Conservation (phyloP, 2,329 filamentous ascomycete species). For the Exophiala phaeomuriformis region DNA sequence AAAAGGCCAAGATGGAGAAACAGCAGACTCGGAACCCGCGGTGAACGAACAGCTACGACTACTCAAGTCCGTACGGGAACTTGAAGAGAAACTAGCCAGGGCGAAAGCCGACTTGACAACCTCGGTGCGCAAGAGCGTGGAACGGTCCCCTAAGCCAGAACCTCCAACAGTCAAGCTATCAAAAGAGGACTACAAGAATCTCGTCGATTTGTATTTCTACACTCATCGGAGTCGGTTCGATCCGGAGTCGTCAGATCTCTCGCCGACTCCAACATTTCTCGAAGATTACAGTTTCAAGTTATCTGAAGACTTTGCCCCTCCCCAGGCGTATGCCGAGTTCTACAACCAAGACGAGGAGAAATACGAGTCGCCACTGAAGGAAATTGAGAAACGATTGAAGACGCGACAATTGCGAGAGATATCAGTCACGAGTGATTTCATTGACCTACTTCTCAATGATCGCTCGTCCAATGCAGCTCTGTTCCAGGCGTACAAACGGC, state of each 20-base stretch:
- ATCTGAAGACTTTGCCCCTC: slow-evolving; percentile 24
- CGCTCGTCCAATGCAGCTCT: slow-evolving; percentile 43
- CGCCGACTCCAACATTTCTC: slow-evolving; percentile 24
- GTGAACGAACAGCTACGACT: slow-evolving; percentile 22
- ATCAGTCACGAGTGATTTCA: slow-evolving; percentile 27
- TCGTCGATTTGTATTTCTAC: slow-evolving; percentile 43
- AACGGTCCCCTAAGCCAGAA: background rate
- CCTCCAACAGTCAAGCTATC: slow-evolving; percentile 29
- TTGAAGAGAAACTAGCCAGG: slow-evolving; percentile 25
- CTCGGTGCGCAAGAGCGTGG: slow-evolving; percentile 5
- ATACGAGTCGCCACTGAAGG: slow-evolving; percentile 27
- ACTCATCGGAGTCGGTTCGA: slow-evolving; percentile 28
- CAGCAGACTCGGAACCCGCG: slow-evolving; percentile 16
- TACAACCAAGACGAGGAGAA: slow-evolving; percentile 18
- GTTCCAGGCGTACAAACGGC: slow-evolving; percentile 46
- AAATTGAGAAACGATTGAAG: slow-evolving; percentile 33
- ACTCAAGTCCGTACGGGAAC: slow-evolving; percentile 23
- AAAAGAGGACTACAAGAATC: slow-evolving; percentile 40
- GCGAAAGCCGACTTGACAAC: slow-evolving; percentile 20
- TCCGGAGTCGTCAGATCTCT: slow-evolving; percentile 24
- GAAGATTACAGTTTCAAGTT: slow-evolving; percentile 26
- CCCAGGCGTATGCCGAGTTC: slow-evolving; percentile 18
- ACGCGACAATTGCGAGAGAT: slow-evolving; percentile 26
- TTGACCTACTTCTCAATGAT: slow-evolving; percentile 40
- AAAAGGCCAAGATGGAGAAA: slow-evolving; percentile 35